Conservation (phyloP, 768 basidiomycete genomes). For the Lactarius sanguifluus region DNA sequence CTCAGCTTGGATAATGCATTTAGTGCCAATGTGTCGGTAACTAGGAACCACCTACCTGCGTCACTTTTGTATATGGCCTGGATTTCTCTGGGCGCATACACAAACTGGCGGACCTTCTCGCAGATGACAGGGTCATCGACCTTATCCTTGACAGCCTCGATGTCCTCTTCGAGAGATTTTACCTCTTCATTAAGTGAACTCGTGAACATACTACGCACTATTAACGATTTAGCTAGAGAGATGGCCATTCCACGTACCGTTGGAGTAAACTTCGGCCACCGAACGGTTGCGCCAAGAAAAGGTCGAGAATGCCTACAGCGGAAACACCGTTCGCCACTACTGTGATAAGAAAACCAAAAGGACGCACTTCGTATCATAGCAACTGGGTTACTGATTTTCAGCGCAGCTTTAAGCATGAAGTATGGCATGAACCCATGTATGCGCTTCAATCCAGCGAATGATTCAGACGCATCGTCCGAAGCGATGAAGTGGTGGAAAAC, state of each 20-base stretch:
- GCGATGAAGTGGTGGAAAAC: conserved; percentile 95
- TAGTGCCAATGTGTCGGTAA: conserved; percentile 5
- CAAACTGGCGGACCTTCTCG: conserved; percentile 83
- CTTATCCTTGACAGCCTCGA: conserved; percentile 83
- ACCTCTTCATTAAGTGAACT: conserved; percentile 90
- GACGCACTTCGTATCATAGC: conserved; percentile 85
- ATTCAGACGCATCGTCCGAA: conserved; percentile 87
- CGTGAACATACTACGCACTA: conserved; percentile 80
- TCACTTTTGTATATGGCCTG: conserved; percentile 80
- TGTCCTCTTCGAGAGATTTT: conserved; percentile 79
- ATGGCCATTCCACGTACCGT: conserved; percentile 47
- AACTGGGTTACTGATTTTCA: conserved; percentile 94
- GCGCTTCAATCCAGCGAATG: conserved; percentile 83
- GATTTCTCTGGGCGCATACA: conserved; percentile 84
- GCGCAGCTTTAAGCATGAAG: conserved; percentile 88
- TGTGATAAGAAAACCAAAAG: background rate
- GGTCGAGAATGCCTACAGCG: conserved; percentile 66
- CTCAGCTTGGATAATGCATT: conserved; percentile 42
- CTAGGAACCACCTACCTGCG: conserved; percentile 57
- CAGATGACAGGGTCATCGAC: conserved; percentile 86
- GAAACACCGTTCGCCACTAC: conserved; percentile 3
- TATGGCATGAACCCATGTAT: conserved; percentile 98
- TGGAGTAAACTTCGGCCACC: conserved; percentile 91
- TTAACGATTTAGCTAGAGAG: background rate
- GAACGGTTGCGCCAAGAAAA: conserved; percentile 97